Evolutionary conservation across 768 basidiomycete species (phyloP), one percentile per base, ranked within the genome.

Genomic region (Pisolithus orientalis): DNA sequence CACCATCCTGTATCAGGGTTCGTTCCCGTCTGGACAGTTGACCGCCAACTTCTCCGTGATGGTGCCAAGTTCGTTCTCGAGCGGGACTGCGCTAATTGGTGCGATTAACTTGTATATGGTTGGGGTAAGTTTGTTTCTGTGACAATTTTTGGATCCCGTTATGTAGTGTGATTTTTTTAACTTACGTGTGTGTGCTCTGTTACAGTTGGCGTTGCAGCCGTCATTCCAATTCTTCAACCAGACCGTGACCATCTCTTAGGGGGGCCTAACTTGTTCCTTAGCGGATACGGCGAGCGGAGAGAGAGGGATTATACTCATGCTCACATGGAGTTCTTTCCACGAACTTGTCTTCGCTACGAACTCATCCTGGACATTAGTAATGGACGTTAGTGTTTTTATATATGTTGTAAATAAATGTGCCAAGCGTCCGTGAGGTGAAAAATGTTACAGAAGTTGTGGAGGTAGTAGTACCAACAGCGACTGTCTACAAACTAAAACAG

Each of bases 91-190:
- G 10, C 68, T 70, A 46, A 54, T 77, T 44, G 67, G 65, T 11
- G 68, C 71, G 6, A 65, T 67, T 45, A 70, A 74, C 57, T 54
- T 72, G 0, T 59, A 68, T 28, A 58, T 77, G 53, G 64, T 74
- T 17, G 75, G 74, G 52, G 74, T 77, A 57, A 61, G 74, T 66
- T 7, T 28, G 54, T 53, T 7, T 44, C 28, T 13, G 3, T 21
- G 21, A 21, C 21, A 21, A 21, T 21, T 21, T 21, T 21, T 21
- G 21, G 21, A 21, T 40, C 17, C 17, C 11, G 17, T 32, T 11
- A 32, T 31, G 42, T 6, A 9, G 2, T 32, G 7, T 39, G 17
- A 6, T 21, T 21, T 40, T 17, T 44, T 28, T 28, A 6, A 24
- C 25, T 10, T 21, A 10, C 11, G 24, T 34, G 1, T n/a, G 21